Base-by-base conservation (phyloP, 805 yeast genomes). In the Suhomyces sp. region DNA sequence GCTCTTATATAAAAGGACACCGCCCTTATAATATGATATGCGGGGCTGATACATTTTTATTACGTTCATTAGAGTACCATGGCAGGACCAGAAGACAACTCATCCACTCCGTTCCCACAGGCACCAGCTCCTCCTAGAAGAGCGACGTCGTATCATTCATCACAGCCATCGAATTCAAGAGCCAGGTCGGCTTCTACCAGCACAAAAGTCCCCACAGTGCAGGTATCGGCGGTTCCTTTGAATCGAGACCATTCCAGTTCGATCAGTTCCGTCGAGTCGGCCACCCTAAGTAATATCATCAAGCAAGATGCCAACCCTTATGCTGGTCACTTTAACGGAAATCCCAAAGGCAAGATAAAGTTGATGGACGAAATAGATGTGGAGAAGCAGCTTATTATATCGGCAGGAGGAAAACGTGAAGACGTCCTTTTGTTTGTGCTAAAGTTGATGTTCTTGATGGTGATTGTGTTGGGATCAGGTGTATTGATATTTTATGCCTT, bases 361-460 rank as follows among this genome's bases (percentile, higher is more conserved):
- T 53, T 67, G 24, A 54, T 59, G 54, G 72, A 69, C 50, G 67
- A 67, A 19, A 58, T 65, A 2, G 77, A 73, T 47, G 60, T 73
- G 53, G 77, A 73, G 51, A 68, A 70, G 44, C 77, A 72, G 58
- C 52, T 72, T 40, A 71, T 69, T 23, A 54, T 64, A 12, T 68
- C 72, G 23, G 77, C 77, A 4, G 77, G 77, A 10, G 75, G 76
- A 15, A 68, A 60, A 36, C 60, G 67, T 36, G 73, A 71, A 44
- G 58, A 68, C 46, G 73, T 73, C 17, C 58, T 60, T 42, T 63
- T 70, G 35, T 72, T 70, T 52, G 56, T 72, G 24, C 53, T 66
- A 35, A 73, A 73, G 57, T 52, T 72, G 29, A 9, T 65, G 3
- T 58, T 72, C 22, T 63, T 73, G 45, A 58, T 64, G 54, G 33